Evolutionary conservation across 768 basidiomycete species (phyloP).

Genomic region (Agaricus subrufescens): DNA sequence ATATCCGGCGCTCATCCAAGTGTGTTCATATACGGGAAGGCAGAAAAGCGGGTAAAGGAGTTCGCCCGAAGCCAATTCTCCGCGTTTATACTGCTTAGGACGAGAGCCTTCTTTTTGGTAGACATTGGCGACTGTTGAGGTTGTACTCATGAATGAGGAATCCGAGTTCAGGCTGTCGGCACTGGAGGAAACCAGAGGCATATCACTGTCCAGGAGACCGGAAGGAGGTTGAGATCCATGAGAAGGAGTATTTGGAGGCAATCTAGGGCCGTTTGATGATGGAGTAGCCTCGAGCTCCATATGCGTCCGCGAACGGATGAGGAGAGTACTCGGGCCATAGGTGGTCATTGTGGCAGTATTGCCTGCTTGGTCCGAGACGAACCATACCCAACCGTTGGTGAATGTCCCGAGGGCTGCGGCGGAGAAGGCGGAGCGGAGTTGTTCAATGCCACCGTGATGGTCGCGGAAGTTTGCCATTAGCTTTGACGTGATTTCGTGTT

Average conservation of each 20-base stretch:
- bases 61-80: constrained; percentile 39
- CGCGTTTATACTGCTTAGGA: constrained; percentile 14
- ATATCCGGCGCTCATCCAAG: constrained; percentile 80
- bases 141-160: constrained; percentile 5
- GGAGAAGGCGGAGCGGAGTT: constrained; percentile 71
- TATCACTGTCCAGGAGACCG: constrained; percentile 26
- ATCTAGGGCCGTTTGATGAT: too few species aligned
- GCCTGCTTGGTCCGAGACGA: constrained; percentile 65
- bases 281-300: constrained; percentile 13
- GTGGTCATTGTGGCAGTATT: constrained; percentile 75
- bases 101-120: too few species aligned
- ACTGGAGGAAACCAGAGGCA: constrained; percentile 23
- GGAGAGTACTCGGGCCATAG: constrained; percentile 83
- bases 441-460: constrained; percentile 59
- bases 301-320: constrained; percentile 56
- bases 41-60: constrained; percentile 73
- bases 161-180: constrained; percentile 20
- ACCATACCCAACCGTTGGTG: constrained; percentile 82
- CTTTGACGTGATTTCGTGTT: constrained; percentile 28
- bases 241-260: constrained; percentile 20
- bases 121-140: neutral
- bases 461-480: constrained; percentile 31
- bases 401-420: constrained; percentile 77
- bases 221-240: constrained; percentile 33
- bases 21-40: constrained; percentile 77